These are phyloP conservation scores for Daldinia childiae DNA, from an alignment of 495 filamentous ascomycete species.

Conservation along the genomic window DNA sequence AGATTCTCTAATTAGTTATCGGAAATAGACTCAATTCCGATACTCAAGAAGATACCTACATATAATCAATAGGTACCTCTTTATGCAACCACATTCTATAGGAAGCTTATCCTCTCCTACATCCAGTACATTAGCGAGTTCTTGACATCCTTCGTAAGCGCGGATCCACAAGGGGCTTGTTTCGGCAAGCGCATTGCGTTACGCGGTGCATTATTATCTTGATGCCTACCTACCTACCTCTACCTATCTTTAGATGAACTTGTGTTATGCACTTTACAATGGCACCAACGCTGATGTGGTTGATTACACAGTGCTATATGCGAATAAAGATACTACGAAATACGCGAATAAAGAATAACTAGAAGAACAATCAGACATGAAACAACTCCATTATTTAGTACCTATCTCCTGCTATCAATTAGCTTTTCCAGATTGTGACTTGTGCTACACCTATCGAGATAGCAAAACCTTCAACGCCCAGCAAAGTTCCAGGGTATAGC, in stretches of 20 bases:
- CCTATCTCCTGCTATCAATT: not conserved
- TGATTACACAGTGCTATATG: not conserved
- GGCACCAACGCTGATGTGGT: not conserved
- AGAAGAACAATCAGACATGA: not conserved
- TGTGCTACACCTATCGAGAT: not conserved
- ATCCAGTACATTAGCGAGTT: not conserved
- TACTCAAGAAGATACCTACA: no score
- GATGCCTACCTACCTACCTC: not conserved
- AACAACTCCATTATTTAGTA: not conserved
- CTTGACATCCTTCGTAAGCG: slow-evolving; percentile 19
- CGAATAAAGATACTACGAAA: not conserved
- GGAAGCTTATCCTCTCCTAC: not conserved
- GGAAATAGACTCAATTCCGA: no score
- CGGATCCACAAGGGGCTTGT: slow-evolving; percentile 23
- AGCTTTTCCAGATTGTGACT: not conserved
- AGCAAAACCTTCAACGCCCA: slow-evolving; percentile 11
- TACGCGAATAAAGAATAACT: not conserved
- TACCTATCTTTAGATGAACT: not conserved
- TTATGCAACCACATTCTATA: slow-evolving; percentile 3
- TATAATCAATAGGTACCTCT: not conserved
- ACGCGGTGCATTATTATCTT: slow-evolving; percentile 9
- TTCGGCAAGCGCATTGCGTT: slow-evolving; percentile 34
- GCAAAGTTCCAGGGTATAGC: slow-evolving; percentile 11
- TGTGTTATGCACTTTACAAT: not conserved
- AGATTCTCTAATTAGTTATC: not conserved